Evolutionary conservation across 768 basidiomycete genomes (phyloP).

Genomic region (Boletus vermiculosoides): DNA sequence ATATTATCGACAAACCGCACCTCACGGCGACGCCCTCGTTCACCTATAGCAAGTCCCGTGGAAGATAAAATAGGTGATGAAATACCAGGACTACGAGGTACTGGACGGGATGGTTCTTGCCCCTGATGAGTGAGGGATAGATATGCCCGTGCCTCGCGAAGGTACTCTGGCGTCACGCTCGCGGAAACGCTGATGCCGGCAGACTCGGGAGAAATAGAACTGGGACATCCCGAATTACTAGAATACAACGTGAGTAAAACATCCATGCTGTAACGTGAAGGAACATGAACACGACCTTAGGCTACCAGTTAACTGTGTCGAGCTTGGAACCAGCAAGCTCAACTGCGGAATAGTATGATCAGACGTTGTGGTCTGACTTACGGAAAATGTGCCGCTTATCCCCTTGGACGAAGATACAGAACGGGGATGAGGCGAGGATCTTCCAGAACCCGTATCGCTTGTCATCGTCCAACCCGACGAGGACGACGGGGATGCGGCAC

Average conservation of each 20-base stretch:
- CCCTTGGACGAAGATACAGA: constrained; percentile 13
- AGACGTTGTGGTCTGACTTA: constrained; percentile 5
- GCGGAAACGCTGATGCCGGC: constrained; percentile 32
- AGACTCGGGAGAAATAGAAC: constrained; percentile 35
- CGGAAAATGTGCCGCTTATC: constrained; percentile 5
- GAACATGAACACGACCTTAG: constrained; percentile 14
- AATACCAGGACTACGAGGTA: constrained; percentile 21
- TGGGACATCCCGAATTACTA: constrained; percentile 28
- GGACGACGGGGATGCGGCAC: constrained; percentile 19
- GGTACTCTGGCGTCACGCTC: constrained; percentile 33
- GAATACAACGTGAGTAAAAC: constrained; percentile 2
- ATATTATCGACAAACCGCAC: constrained; percentile 36
- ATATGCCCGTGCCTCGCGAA: constrained; percentile 35
- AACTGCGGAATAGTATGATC: constrained; percentile 24
- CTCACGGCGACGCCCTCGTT: constrained; percentile 31
- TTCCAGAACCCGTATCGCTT: constrained; percentile 22
- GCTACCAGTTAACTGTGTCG: constrained; percentile 7
- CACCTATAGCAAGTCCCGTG: constrained; percentile 27
- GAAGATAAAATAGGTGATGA: constrained; percentile 33
- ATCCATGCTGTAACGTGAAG: not conserved
- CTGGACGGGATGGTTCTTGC: constrained; percentile 11
- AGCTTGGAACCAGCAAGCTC: constrained; percentile 29
- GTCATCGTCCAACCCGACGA: constrained; percentile 32
- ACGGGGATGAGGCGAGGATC: constrained; percentile 8
- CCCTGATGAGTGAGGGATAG: constrained; percentile 29